These are phyloP conservation scores for Penicillium thymicola DNA, from an alignment of 2,329 filamentous ascomycete genomes.

Conservation along the genomic window DNA sequence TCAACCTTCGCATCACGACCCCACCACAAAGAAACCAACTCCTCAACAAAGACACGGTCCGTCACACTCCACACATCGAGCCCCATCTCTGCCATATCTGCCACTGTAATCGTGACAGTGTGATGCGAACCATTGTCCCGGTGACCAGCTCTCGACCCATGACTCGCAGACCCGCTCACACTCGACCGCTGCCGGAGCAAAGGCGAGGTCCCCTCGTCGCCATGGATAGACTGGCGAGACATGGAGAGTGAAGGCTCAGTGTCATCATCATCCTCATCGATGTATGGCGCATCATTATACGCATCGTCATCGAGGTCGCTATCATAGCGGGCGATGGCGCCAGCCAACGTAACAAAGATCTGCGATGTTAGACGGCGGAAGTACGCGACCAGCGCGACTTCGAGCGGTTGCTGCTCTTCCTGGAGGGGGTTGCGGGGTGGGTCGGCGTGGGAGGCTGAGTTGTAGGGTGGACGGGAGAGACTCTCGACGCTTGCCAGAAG, in stretches of 20 bases:
- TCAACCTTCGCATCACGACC: conserved; percentile 43
- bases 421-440: conserved; percentile 26
- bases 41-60: conserved; percentile 46
- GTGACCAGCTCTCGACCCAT: not conserved
- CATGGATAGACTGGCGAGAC: conserved; percentile 24
- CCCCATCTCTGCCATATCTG: conserved; percentile 49
- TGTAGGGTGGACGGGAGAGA: conserved; percentile 25
- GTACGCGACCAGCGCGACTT: conserved; percentile 50
- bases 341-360: conserved; percentile 45
- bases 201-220: conserved; percentile 28
- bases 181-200: conserved; percentile 23
- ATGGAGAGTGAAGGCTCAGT: conserved; percentile 22
- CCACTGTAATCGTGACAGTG: conserved; percentile 39
- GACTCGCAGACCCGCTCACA: conserved; percentile 3
- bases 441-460: not conserved
- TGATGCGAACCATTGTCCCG: conserved; percentile 15
- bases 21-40: conserved; percentile 48
- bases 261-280: conserved; percentile 26
- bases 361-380: conserved; percentile 49
- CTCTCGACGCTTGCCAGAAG: conserved; percentile 38
- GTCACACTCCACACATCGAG: conserved; percentile 49
- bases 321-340: conserved; percentile 44
- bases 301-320: conserved; percentile 17
- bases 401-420: conserved; percentile 38
- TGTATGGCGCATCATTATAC: conserved; percentile 18